phyloP scores from a whole-genome alignment of 805 yeast genomes.

The Kodamaea leandrae region DNA sequence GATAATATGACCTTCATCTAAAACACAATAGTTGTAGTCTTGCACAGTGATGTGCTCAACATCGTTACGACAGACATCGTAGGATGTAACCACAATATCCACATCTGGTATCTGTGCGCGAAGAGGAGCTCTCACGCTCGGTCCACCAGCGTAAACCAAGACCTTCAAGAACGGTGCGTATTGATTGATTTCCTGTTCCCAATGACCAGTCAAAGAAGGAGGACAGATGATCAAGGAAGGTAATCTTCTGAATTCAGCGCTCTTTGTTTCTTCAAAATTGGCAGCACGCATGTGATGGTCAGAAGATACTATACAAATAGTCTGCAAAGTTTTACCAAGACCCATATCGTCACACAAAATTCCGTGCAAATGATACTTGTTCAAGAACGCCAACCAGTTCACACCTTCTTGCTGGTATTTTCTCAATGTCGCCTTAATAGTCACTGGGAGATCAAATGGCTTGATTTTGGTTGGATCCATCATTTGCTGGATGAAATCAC shows the following conservation, averaged over 20 bases:
- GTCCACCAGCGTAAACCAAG: slow-evolving; percentile 91
- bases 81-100: slow-evolving; percentile 92
- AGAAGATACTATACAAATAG: slow-evolving; percentile 94
- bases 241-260: slow-evolving; percentile 65
- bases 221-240: slow-evolving; percentile 93
- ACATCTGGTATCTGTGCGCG: slow-evolving; percentile 50
- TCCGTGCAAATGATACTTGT: slow-evolving; percentile 94
- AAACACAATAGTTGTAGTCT: slow-evolving; percentile 88
- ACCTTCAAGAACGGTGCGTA: slow-evolving; percentile 86
- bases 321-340: slow-evolving; percentile 92
- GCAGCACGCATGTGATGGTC: slow-evolving; percentile 86
- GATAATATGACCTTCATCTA: slow-evolving; percentile 97
- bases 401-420: slow-evolving; percentile 98
- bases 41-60: slow-evolving; percentile 55
- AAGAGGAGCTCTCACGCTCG: slow-evolving; percentile 60
- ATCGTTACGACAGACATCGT: slow-evolving; percentile 95
- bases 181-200: slow-evolving; percentile 93
- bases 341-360: slow-evolving; percentile 99
- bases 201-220: slow-evolving; percentile 96
- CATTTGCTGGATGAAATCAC: slow-evolving; percentile 95
- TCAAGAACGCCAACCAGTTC: slow-evolving; percentile 94
- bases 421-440: slow-evolving; percentile 88
- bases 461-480: slow-evolving; percentile 92
- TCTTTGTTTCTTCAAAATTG: slow-evolving; percentile 57
- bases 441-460: slow-evolving; percentile 84